Evolutionary conservation across 345 rosid species (phyloP).

Genomic region (Lepidium aucheri): DNA sequence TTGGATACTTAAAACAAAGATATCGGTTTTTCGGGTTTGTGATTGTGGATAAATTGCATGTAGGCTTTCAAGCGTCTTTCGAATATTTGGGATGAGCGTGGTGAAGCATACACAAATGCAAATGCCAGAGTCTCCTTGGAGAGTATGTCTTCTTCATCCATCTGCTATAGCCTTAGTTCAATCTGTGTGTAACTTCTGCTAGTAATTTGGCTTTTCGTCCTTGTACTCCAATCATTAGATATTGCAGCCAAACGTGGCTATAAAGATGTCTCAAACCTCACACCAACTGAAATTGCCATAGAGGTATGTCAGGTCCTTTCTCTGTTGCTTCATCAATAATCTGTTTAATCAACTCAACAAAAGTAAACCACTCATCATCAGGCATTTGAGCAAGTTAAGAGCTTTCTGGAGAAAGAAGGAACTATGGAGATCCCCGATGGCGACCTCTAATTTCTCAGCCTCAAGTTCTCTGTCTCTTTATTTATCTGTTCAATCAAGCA

Average conservation of each 20-base stretch:
- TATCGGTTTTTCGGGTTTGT: neutral
- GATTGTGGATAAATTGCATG: constrained; percentile 1
- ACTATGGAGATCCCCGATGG: constrained; percentile 14
- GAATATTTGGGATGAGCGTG: constrained; percentile 60
- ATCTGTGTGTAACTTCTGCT: neutral
- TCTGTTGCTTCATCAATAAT: neutral
- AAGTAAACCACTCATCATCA: neutral
- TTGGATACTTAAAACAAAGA: neutral
- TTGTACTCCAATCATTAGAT: constrained; percentile 32
- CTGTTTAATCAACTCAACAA: constrained; percentile 1
- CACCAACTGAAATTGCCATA: constrained; percentile 69
- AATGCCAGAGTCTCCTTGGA: constrained; percentile 75
- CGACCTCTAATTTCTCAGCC: constrained; percentile 3
- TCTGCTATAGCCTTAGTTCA: neutral
- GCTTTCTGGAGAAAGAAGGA: constrained; percentile 36
- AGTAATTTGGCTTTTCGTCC: neutral
- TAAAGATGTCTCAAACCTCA: constrained; percentile 49
- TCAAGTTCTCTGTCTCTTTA: neutral
- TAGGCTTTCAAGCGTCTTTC: constrained; percentile 76
- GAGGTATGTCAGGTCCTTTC: constrained; percentile 41
- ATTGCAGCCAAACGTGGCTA: constrained; percentile 70
- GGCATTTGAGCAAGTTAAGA: constrained; percentile 25
- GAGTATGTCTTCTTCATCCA: constrained; percentile 37
- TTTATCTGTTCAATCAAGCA: neutral
- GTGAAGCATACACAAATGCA: constrained; percentile 64